These are phyloP conservation scores for Yamadazyma scolyti DNA, from an alignment of 805 yeast genomes.

Conservation along the genomic window DNA sequence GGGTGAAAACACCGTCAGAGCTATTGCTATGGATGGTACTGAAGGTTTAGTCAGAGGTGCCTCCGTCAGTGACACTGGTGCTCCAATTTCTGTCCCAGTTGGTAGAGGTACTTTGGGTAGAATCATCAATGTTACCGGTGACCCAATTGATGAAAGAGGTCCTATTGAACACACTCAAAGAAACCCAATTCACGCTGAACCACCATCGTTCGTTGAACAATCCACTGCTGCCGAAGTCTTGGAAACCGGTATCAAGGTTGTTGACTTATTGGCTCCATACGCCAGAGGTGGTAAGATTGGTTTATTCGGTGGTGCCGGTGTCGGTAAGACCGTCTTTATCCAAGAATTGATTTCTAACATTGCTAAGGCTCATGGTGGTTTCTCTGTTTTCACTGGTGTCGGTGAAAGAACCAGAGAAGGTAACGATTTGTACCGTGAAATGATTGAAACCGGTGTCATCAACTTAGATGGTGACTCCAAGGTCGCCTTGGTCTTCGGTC, in stretches of 20 bases:
- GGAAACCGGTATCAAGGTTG: constrained; percentile 99
- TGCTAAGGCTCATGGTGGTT: constrained; percentile 99
- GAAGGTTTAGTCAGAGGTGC: constrained; percentile 99
- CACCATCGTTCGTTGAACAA: constrained; percentile 95
- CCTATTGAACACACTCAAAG: constrained; percentile 89
- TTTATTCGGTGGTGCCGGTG: constrained; percentile 99
- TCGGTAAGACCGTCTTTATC: constrained; percentile 99
- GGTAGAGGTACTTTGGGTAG: constrained; percentile 99
- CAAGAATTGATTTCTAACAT: constrained; percentile 99
- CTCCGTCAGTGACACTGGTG: constrained; percentile 87
- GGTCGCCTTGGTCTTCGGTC: constrained; percentile 99
- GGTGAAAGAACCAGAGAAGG: constrained; percentile 99
- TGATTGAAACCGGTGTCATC: constrained; percentile 99
- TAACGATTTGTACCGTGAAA: constrained; percentile 99
- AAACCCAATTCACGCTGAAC: constrained; percentile 99
- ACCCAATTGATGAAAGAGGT: constrained; percentile 99
- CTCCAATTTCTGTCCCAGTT: constrained; percentile 98
- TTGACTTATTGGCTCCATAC: constrained; percentile 97
- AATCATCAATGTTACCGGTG: constrained; percentile 97
- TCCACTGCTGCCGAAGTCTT: constrained; percentile 96
- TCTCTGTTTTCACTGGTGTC: constrained; percentile 99
- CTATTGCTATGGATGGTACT: constrained; percentile 99
- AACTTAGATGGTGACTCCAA: constrained; percentile 99
- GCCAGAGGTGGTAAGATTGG: constrained; percentile 99
- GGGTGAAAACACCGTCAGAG: constrained; percentile 99